These are phyloP conservation scores for Exophiala alcalophila DNA, from an alignment of 2,329 filamentous ascomycete species.

Conservation along the genomic window DNA sequence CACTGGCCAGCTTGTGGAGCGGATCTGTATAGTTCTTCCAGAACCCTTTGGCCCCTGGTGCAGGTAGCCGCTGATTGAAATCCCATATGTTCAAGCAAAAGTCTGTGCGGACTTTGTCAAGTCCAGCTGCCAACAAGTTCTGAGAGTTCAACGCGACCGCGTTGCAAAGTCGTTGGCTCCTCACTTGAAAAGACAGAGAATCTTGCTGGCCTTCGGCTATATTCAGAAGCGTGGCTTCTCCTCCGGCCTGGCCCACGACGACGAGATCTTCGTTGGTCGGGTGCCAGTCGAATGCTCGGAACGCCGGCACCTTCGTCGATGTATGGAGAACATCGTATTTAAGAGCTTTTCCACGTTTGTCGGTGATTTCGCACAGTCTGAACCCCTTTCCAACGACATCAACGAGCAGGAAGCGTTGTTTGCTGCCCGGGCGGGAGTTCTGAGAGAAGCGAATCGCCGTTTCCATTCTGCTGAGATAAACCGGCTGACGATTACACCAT, in stretches of 20 bases:
- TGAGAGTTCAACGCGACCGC: conserved; percentile 59
- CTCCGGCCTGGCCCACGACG: conserved; percentile 60
- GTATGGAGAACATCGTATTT: conserved; percentile 54
- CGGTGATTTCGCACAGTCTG: conserved; percentile 53
- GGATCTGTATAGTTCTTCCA: conserved; percentile 42
- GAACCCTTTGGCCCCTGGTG: conserved; percentile 32
- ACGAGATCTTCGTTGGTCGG: conserved; percentile 56
- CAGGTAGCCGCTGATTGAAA: conserved; percentile 48
- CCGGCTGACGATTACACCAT: no score
- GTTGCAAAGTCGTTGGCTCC: conserved; percentile 63
- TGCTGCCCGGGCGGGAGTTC: conserved; percentile 49
- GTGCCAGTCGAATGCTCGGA: conserved; percentile 66
- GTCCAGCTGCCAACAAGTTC: conserved; percentile 58
- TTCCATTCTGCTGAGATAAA: conserved; percentile 52
- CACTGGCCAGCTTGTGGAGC: conserved; percentile 58
- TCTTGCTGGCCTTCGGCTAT: conserved; percentile 51
- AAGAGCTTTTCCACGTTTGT: conserved; percentile 39
- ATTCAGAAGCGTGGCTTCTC: conserved; percentile 58
- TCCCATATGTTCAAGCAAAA: conserved; percentile 65
- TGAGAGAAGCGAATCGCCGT: conserved; percentile 64
- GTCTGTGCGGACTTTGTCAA: conserved; percentile 63
- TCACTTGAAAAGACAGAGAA: conserved; percentile 54
- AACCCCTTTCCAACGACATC: conserved; percentile 60
- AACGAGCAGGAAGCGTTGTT: conserved; percentile 58
- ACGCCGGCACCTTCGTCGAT: conserved; percentile 56